Percentiles rank a stretch among this genome's conserved stretches.
Evolutionary conservation across 176 grass and related monocot genomes (phyloP).

Genomic region (Musa acuminata): DNA sequence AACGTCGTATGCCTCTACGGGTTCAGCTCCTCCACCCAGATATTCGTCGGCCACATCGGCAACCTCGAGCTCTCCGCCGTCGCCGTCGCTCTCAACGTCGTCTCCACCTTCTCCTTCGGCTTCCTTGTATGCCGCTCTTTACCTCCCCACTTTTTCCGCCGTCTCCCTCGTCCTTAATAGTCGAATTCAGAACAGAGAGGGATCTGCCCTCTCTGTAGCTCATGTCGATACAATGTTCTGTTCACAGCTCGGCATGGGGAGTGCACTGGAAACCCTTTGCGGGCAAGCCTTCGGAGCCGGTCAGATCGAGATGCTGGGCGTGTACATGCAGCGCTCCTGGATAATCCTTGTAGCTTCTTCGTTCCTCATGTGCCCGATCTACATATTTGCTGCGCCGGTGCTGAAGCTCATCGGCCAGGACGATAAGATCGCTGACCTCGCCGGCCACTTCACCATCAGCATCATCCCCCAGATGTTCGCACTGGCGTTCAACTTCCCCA

Average conservation of each 20-base stretch:
- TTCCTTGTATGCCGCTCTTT: slow-evolving; percentile 41
- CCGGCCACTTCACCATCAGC: slow-evolving; percentile 39
- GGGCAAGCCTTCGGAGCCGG: slow-evolving; percentile 76
- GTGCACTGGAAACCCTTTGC: slow-evolving; percentile 76
- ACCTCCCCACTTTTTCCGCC: not conserved
- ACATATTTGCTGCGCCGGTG: slow-evolving; percentile 39
- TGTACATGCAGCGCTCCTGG: slow-evolving; percentile 87
- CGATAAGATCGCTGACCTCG: slow-evolving; percentile 32
- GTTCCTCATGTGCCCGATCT: slow-evolving; percentile 50
- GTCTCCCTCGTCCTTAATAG: not conserved
- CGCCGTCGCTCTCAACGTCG: slow-evolving; percentile 47
- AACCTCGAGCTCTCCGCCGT: slow-evolving; percentile 78
- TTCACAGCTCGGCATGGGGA: slow-evolving; percentile 68
- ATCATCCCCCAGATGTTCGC: slow-evolving; percentile 89
- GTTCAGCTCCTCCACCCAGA: slow-evolving; percentile 66
- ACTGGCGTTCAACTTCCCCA: slow-evolving; percentile 66
- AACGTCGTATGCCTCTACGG: slow-evolving; percentile 68
- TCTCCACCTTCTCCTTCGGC: slow-evolving; percentile 89
- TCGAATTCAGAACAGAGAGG: too few species aligned
- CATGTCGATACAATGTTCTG: not conserved
- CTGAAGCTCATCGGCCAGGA: slow-evolving; percentile 69
- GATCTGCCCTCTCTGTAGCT: too few species aligned
- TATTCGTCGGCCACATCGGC: slow-evolving; percentile 68
- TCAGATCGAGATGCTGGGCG: slow-evolving; percentile 54
- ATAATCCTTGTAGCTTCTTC: slow-evolving; percentile 53